Base-by-base conservation (phyloP, 2,329 filamentous ascomycete species). In the Macrophomina phaseolina region DNA sequence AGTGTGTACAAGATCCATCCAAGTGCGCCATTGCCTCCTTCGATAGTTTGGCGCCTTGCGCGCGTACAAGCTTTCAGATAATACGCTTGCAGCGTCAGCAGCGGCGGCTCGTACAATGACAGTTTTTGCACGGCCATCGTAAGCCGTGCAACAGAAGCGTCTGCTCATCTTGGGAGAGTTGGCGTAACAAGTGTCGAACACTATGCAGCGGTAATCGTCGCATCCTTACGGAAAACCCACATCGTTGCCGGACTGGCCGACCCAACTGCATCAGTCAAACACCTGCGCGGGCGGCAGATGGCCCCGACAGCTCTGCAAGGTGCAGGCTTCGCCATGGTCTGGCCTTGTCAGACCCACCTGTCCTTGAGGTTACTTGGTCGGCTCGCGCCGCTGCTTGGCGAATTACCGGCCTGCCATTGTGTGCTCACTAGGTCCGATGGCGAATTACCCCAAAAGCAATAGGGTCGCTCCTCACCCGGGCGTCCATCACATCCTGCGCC, bases 381-480 rank as follows among this genome's bases (percentile, higher is more conserved):
- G 23, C 18, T 14, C 38, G 55, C 28, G 23, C 23, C 14, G 55
- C 55, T 8, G 23, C 40, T 62, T 62, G 42, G 58, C 58, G 11
- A 62, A 36, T 46, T 34, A 28, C 55, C 23, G 40, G 40, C 38
- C 36, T 34, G 55, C 38, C 32, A 62, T 62, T 62, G 58, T 62
- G 58, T 62, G 58, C 58, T 62, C 18, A 16, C 30, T 3, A 30
- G 58, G 30, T 28, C 9, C 16, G 58, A 62, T 62, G 58, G 58
- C 58, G 58, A 62, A 62, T 62, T 62, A 62, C 58, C 58, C 5
- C 36, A 62, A 62, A 36, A 5, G 58, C 9, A 48, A 62, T 62
- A 60, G 58, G 30, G 30, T 42, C 28, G 14, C 30, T 62, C 8
- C 16, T 28, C 32, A 49, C n/a, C 51, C n/a, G 18, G 32, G 7